Evolutionary conservation across 495 filamentous ascomycete species (phyloP).

Genomic region (Podospora australis): DNA sequence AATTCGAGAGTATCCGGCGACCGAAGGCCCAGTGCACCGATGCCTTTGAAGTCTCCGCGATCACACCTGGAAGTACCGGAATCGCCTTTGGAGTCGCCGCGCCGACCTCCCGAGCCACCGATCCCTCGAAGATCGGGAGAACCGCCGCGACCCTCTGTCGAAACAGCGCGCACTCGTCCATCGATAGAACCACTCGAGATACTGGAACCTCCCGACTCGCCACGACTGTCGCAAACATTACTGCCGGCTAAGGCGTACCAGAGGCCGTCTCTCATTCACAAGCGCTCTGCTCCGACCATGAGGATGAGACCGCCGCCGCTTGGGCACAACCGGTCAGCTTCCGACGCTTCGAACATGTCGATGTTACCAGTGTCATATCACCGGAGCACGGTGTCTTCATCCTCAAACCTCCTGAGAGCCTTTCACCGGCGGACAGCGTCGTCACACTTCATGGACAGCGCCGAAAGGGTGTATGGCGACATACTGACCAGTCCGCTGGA

Average conservation of each 20-base stretch:
- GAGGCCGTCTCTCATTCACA: background rate
- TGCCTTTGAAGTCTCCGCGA: background rate
- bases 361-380: background rate
- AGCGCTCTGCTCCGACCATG: background rate
- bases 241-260: background rate
- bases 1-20: background rate
- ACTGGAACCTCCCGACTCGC: too few species aligned
- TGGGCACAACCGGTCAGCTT: background rate
- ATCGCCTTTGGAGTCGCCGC: background rate
- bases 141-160: background rate
- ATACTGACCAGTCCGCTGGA: constrained; percentile 11
- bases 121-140: background rate
- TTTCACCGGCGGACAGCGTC: constrained; percentile 4
- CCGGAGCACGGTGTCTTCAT: background rate
- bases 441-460: constrained; percentile 5
- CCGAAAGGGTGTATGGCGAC: constrained; percentile 5
- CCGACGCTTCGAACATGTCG: background rate
- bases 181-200: too few species aligned
- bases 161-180: background rate
- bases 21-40: background rate
- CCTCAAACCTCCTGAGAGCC: background rate
- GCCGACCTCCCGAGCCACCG: background rate
- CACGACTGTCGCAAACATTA: background rate
- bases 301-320: background rate
- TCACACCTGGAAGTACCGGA: background rate